phyloP scores from a whole-genome alignment of 306 rosid species.

The Quercus variabilis region DNA sequence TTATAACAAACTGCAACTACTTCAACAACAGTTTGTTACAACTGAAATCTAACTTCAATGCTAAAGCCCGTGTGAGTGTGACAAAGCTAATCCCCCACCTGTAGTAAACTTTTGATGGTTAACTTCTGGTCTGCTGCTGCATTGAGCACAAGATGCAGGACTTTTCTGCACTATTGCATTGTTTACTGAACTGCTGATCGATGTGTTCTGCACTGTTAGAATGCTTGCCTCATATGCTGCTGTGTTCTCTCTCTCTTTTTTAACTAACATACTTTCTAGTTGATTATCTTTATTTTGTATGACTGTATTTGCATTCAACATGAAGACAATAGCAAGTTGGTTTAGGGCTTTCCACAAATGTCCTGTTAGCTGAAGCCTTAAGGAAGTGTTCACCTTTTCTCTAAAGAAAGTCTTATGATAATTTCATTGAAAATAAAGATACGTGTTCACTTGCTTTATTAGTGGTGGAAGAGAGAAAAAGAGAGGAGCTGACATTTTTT shows the following conservation, averaged over 20 bases:
- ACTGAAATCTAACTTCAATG: too few relatives aligned
- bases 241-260: not conserved
- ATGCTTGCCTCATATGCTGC: too few relatives aligned
- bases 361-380: not conserved
- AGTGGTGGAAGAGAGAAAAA: not conserved
- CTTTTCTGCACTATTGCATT: too few relatives aligned
- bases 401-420: not conserved
- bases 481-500: not conserved
- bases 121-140: too few relatives aligned
- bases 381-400: not conserved
- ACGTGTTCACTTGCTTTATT: not conserved
- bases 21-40: too few relatives aligned
- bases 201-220: too few relatives aligned
- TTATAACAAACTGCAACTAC: too few relatives aligned
- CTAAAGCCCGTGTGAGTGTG: too few relatives aligned
- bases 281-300: not conserved
- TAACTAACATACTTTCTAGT: not conserved
- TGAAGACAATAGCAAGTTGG: not conserved
- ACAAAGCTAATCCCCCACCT: too few relatives aligned
- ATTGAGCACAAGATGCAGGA: too few relatives aligned
- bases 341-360: not conserved
- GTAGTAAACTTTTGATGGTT: too few relatives aligned
- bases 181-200: too few relatives aligned
- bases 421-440: not conserved
- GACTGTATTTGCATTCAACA: not conserved